Conservation (phyloP, 2,329 filamentous ascomycete species). For the Ophiocordyceps australis region DNA sequence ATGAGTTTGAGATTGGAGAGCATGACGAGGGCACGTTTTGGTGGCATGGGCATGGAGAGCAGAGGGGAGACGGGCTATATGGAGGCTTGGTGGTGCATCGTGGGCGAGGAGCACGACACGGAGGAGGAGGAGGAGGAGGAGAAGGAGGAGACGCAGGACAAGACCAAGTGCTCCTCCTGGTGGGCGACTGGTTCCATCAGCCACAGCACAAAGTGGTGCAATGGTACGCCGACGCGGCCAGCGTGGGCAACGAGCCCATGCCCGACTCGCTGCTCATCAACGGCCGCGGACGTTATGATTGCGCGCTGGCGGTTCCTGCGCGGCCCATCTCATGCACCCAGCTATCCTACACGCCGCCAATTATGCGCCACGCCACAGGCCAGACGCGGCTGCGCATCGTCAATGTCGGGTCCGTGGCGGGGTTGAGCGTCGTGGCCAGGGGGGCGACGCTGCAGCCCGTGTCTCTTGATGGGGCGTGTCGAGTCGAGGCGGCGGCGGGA, state of each 20-base stretch:
- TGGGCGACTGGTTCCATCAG: constrained; percentile 20
- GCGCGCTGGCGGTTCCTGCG: constrained; percentile 10
- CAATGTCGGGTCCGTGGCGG: constrained; percentile 8
- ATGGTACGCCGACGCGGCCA: constrained; percentile 11
- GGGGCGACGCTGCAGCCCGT: constrained; percentile 7
- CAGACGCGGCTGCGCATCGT: constrained; percentile 6
- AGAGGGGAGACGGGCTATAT: constrained; percentile 33
- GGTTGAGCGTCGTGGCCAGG: constrained; percentile 5
- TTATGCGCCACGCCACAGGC: constrained; percentile 2
- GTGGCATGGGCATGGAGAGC: constrained; percentile 41
- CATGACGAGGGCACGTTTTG: constrained; percentile 36
- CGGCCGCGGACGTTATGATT: constrained; percentile 12
- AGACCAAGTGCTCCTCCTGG: constrained; percentile 34
- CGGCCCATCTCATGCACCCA: constrained; percentile 7
- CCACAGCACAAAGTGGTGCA: constrained; percentile 13
- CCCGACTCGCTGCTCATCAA: constrained; percentile 16
- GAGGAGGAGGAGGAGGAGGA: too few species aligned
- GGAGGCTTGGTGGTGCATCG: constrained; percentile 41
- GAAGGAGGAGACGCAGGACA: constrained; percentile 10
- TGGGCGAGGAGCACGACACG: too few species aligned
- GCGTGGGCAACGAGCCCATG: constrained; percentile 21
- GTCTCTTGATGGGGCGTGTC: constrained; percentile 6
- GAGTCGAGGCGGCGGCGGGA: constrained; percentile 3
- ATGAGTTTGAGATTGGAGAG: constrained; percentile 34
- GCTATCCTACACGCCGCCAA: constrained; percentile 1